A percentile compares a stretch with the other conserved stretches of the same genome.
Conservation (phyloP, 192 early-diverging fungal genomes). For the Phlyctochytrium bullatum region DNA sequence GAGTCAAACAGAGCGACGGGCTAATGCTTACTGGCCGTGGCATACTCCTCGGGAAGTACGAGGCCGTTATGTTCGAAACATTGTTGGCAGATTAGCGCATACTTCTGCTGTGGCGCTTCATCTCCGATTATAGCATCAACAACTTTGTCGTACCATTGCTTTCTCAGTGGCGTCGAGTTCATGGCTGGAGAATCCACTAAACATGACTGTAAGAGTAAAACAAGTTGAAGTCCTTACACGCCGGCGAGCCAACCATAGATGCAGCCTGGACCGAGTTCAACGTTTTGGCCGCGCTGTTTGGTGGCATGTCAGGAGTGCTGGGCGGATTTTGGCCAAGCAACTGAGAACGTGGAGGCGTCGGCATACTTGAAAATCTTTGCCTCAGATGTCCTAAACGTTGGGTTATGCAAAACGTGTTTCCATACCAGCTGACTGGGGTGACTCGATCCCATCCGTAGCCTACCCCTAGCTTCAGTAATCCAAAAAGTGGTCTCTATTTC, state of each 20-base stretch:
- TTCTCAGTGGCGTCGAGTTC: too few species aligned
- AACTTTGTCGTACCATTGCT: conserved; percentile 84
- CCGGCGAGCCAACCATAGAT: too few species aligned
- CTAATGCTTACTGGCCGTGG: conserved; percentile 39
- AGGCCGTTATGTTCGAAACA: conserved; percentile 95
- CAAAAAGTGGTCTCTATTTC: too few species aligned
- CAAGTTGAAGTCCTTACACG: too few species aligned
- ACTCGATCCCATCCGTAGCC: not conserved
- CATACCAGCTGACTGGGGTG: not conserved
- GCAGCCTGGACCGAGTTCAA: too few species aligned
- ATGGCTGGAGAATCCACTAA: too few species aligned
- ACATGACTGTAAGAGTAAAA: too few species aligned
- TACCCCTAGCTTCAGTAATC: not conserved
- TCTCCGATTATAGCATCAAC: conserved; percentile 92
- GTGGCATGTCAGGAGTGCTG: too few species aligned
- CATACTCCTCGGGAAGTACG: conserved; percentile 73
- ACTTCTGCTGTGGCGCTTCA: conserved; percentile 83
- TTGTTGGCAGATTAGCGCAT: conserved; percentile 87
- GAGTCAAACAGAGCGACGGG: not conserved
- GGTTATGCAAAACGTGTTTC: not conserved
- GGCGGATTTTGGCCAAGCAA: too few species aligned
- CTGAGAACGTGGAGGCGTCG: too few species aligned
- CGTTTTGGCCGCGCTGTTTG: too few species aligned
- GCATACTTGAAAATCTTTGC: too few species aligned
- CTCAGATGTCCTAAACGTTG: not conserved